These are phyloP conservation scores for Cordyceps farinosa DNA, from an alignment of 2,329 filamentous ascomycete genomes.

Conservation along the genomic window DNA sequence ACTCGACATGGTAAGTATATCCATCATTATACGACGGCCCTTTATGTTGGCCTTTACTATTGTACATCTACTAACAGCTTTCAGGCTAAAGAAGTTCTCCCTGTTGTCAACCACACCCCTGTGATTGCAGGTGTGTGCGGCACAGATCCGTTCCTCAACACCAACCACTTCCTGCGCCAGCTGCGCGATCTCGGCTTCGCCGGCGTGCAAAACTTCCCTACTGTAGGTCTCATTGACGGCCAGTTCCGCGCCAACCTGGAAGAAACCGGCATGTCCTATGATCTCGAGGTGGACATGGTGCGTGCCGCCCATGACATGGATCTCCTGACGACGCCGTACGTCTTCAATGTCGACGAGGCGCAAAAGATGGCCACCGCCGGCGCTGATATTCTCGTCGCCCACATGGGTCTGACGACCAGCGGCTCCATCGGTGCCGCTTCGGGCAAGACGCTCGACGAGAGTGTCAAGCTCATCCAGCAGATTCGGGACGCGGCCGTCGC, in stretches of 20 bases:
- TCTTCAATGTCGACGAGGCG: constrained; percentile 61
- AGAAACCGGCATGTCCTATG: constrained; percentile 69
- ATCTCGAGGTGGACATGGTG: constrained; percentile 64
- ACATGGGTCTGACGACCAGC: constrained; percentile 64
- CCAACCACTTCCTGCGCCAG: constrained; percentile 56
- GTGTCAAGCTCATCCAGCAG: constrained; percentile 56
- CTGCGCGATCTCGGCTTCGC: constrained; percentile 61
- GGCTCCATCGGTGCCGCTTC: constrained; percentile 62
- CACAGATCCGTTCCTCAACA: constrained; percentile 65
- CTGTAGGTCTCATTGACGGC: constrained; percentile 67
- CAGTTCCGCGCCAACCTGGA: constrained; percentile 64
- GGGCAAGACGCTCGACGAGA: constrained; percentile 61
- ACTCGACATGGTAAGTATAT: constrained; percentile 56
- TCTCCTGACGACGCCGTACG: constrained; percentile 66
- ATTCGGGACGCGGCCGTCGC: constrained; percentile 58
- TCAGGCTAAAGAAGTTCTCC: constrained; percentile 61
- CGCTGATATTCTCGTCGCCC: constrained; percentile 64
- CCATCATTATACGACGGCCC: background rate
- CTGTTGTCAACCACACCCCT: constrained; percentile 59
- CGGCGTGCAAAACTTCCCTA: constrained; percentile 71
- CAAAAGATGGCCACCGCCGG: constrained; percentile 60
- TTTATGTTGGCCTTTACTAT: background rate
- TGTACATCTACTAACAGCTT: background rate
- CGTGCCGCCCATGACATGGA: constrained; percentile 55
- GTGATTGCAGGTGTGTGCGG: constrained; percentile 69